Conservation (phyloP, 2,329 filamentous ascomycete genomes). For the Parastagonospora avenae region DNA sequence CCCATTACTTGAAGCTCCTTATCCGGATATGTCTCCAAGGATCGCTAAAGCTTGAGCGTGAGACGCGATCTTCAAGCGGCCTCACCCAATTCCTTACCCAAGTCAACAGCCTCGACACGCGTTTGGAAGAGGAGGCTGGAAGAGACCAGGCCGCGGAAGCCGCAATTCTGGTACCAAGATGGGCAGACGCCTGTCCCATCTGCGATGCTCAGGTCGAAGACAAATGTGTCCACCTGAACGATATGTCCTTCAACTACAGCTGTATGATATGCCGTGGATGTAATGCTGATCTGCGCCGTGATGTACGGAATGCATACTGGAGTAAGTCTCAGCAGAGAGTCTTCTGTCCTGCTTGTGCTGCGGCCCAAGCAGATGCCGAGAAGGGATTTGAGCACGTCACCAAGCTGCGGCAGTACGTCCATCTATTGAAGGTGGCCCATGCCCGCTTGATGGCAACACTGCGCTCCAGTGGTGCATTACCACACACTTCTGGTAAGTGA, state of each 20-base stretch:
- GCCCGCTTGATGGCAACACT: constrained; percentile 88
- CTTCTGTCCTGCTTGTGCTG: constrained; percentile 72
- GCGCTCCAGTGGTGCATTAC: constrained; percentile 78
- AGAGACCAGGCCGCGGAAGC: constrained; percentile 50
- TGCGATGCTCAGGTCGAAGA: constrained; percentile 93
- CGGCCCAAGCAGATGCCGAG: constrained; percentile 60
- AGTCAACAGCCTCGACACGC: constrained; percentile 76
- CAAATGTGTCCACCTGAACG: constrained; percentile 78
- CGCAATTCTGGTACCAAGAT: constrained; percentile 51
- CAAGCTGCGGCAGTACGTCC: constrained; percentile 92
- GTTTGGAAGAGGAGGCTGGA: constrained; percentile 43
- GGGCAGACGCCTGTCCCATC: constrained; percentile 75
- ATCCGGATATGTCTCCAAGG: constrained; percentile 97
- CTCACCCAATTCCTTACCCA: constrained; percentile 83
- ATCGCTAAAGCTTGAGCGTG: constrained; percentile 86
- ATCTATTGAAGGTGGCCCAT: constrained; percentile 87
- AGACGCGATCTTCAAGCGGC: constrained; percentile 74
- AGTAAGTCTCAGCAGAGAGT: constrained; percentile 70
- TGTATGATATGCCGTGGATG: constrained; percentile 78
- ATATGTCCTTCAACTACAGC: constrained; percentile 80
- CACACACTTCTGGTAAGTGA: constrained; percentile 67
- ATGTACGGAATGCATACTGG: constrained; percentile 72
- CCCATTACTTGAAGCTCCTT: constrained; percentile 95
- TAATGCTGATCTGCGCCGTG: constrained; percentile 71
- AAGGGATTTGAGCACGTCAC: constrained; percentile 76